Evolutionary conservation across 1,284 basidiomycete species (phyloP), one percentile per base, ranked within the genome.

Genomic region (Marasmius sp.): DNA sequence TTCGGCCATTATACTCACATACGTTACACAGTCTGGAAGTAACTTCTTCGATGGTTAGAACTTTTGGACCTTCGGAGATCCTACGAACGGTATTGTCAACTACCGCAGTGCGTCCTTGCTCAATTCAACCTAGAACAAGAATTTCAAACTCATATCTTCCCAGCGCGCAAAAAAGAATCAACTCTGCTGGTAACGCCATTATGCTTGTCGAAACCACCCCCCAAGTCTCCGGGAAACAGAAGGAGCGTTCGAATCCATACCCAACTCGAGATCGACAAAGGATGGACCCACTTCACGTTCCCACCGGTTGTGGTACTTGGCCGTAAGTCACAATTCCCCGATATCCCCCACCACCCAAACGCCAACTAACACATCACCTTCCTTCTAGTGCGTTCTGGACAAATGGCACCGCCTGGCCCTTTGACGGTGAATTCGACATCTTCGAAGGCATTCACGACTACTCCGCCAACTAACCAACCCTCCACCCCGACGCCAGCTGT

Each of bases 261-360:
- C 0, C 77, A 87, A 55, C 73, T 79, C 63, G 76, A 78, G 1
- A 92, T 86, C 71, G 89, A 82, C 51, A 83, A 85, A 51, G 92
- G 87, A 82, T 95, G 80, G 93, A 95, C 72, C 84, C 92, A 14
- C 80, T 87, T n/a, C 94, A 95, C 74, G 94, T 95, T 89, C 94
- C 94, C 1, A 89, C 88, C 1, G 94, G 94, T 7, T 96, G 94
- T 74, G 94, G 89, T 45, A 89, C 88, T 10, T 95, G 94, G 90
- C 91, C 89, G 85, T 86, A 65, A 74, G 79, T 80, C 56, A 36
- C 14, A 53, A 57, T 14, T 54, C 20, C 57, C 36, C 27, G n/a
- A n/a, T n/a, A n/a, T n/a, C n/a, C n/a, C n/a, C n/a, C n/a, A n/a
- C 16, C 12, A 56, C 36, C 61, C 12, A 55, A 53, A 14, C 41